phyloP scores from a whole-genome alignment of 2,329 filamentous ascomycete genomes.

The Endothia cerciana region DNA sequence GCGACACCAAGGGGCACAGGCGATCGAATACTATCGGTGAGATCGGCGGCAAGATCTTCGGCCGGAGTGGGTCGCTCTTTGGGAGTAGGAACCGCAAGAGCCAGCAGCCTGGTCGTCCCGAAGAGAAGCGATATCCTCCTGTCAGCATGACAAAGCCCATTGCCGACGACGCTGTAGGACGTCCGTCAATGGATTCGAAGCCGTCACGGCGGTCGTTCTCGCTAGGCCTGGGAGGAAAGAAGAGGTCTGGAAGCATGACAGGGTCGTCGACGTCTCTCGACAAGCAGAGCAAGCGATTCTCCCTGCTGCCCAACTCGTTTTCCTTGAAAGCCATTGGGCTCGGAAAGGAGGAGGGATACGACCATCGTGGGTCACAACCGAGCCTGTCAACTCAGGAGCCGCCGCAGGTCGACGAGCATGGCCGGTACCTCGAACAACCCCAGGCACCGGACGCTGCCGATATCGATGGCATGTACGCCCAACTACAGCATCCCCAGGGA shows the following conservation, averaged over 20 bases:
- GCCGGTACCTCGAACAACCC: conserved; percentile 40
- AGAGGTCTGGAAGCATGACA: conserved; percentile 68
- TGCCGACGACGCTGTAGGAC: conserved; percentile 54
- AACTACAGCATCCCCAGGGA: conserved; percentile 37
- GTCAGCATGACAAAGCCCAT: conserved; percentile 84
- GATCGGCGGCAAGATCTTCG: conserved; percentile 83
- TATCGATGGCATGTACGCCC: conserved; percentile 39
- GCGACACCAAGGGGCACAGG: conserved; percentile 62
- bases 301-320: conserved; percentile 67
- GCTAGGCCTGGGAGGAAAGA: conserved; percentile 69
- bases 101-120: conserved; percentile 45
- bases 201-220: conserved; percentile 71
- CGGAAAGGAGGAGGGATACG: conserved; percentile 55
- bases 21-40: conserved; percentile 77
- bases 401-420: conserved; percentile 43
- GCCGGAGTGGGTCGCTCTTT: conserved; percentile 81
- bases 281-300: conserved; percentile 68
- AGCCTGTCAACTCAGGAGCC: conserved; percentile 58
- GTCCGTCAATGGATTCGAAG: conserved; percentile 72
- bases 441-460: conserved; percentile 35
- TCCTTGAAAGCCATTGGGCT: conserved; percentile 68
- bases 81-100: conserved; percentile 62
- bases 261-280: conserved; percentile 61
- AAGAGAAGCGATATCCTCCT: conserved; percentile 81
- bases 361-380: conserved; percentile 54